Base-by-base conservation (phyloP, 768 basidiomycete genomes). In the Candolleomyces aberdarensis region DNA sequence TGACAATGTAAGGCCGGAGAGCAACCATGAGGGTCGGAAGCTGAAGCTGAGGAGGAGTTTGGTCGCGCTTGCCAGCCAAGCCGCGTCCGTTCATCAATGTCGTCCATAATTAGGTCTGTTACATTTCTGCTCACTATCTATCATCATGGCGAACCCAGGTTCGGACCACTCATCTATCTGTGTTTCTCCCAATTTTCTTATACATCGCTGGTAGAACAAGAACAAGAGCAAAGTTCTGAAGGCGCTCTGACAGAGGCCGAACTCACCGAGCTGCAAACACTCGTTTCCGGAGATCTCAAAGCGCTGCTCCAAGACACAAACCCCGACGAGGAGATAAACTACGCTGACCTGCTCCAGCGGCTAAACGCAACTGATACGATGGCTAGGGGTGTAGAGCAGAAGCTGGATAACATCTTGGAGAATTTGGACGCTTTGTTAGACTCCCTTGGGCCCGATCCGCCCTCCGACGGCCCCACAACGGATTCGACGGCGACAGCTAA, bases 341-440 rank as follows among this genome's bases (percentile, higher is more conserved):
- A 56, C 41, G 70, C 70, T 14, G 83, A 85, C 69, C 70, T 91
- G 46, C 72, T 91, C 49, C 72, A 73, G 48, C 79, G 76, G 47
- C 73, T 92, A 46, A 83, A 88, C 32, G 69, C 70, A 17, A 88
- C 88, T 5, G 79, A 86, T 63, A 78, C 77, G 36, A 67, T 91
- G 63, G 90, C 89, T 3, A 69, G 75, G 36, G 85, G 79, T 2
- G 78, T 92, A 50, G 91, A 92, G 67, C 69, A 69, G 59, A 83
- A 80, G 63, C 73, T 92, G 46, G 88, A 92, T 67, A 77, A 69
- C 19, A 74, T 92, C 39, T 72, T 92, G 57, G 79, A 69, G 48
- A 83, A 82, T 55, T 72, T 91, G 61, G 87, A 91, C 67, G 65
- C 63, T 11, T 71, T 91, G 8, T 68, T 91, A 15, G 71, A 72